Conservation (phyloP, 2,329 filamentous ascomycete species). For the Penicillium sp. region DNA sequence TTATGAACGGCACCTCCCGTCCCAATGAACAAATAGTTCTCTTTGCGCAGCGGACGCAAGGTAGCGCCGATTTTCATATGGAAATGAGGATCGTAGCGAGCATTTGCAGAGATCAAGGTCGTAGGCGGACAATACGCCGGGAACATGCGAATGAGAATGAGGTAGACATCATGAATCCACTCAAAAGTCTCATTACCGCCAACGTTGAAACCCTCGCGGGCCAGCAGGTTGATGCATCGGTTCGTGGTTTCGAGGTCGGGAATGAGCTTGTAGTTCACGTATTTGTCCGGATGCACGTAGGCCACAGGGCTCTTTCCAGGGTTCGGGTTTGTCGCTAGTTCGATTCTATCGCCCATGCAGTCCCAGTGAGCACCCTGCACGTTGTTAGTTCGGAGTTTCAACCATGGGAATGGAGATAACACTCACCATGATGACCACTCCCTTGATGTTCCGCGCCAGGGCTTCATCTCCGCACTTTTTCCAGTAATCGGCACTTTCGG, state of each 20-base stretch:
- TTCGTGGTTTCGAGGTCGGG: constrained; percentile 57
- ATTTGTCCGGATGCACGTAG: constrained; percentile 65
- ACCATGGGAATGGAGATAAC: too few species aligned
- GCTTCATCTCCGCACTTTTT: constrained; percentile 64
- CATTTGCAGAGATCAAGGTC: constrained; percentile 58
- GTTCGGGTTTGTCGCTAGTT: constrained; percentile 60
- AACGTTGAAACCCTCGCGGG: constrained; percentile 54
- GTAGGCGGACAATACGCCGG: constrained; percentile 64
- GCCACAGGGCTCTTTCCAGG: constrained; percentile 64
- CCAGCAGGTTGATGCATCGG: constrained; percentile 52
- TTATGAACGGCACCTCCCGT: constrained; percentile 68
- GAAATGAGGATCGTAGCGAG: constrained; percentile 56
- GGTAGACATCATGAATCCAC: constrained; percentile 71
- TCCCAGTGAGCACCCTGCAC: constrained; percentile 64
- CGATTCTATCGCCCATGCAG: constrained; percentile 53
- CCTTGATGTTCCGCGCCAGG: constrained; percentile 58
- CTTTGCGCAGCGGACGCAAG: constrained; percentile 54
- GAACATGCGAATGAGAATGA: constrained; percentile 69
- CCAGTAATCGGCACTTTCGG: constrained; percentile 62
- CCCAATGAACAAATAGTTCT: constrained; percentile 59
- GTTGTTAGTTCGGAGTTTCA: neutral
- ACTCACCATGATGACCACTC: constrained; percentile 63
- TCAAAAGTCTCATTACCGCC: constrained; percentile 57
- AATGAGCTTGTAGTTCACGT: constrained; percentile 60
- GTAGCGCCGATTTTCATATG: constrained; percentile 58